Evolutionary conservation across 495 filamentous ascomycete genomes (phyloP), one percentile per base, ranked within the genome.

Genomic region (Penicillium malachiteum): DNA sequence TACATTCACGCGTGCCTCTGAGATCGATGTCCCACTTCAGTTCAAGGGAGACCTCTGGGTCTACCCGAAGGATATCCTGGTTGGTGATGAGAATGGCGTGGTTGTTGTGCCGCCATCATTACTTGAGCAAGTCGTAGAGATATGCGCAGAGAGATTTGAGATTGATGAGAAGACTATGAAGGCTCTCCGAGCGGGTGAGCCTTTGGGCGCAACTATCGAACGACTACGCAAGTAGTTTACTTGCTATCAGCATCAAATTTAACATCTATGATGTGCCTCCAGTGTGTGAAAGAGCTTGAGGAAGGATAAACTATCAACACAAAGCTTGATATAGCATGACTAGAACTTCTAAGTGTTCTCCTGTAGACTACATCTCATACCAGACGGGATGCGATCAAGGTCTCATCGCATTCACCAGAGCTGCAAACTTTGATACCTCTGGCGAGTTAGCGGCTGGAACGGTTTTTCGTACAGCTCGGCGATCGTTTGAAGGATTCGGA

Each of bases 401-500:
- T n/a, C n/a, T n/a, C n/a, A n/a, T n/a, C n/a, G n/a, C n/a, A 69
- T 38, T 68, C 87, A 14, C 68, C 82, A 32, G 79, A 86, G 78
- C 78, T 2, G 78, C 79, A 0, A 71, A 66, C 7, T 70, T 79
- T 37, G 65, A 66, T 17, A 52, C 57, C n/a, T 50, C 76, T 39
- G 78, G 77, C 16, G 50, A 59, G 6, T 70, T 81, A 42, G 58
- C 65, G 14, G 72, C 75, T 34, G 82, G 77, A 1, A 79, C 82
- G 13, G 71, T 86, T 2, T 75, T 78, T 52, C 70, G 81, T 31
- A 85, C 82, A 2, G 80, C 81, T n/a, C 70, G 80, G 40, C 62
- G 82, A 10, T 58, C 85, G 41, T 83, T 85, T 66, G 78, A 80
- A 40, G n/a, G n/a, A n/a, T n/a, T n/a, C n/a, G 82, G 83, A 8